Evolutionary conservation across 805 yeast genomes (phyloP), one percentile per base, ranked within the genome.

Genomic region (Clavispora santaluciae): DNA sequence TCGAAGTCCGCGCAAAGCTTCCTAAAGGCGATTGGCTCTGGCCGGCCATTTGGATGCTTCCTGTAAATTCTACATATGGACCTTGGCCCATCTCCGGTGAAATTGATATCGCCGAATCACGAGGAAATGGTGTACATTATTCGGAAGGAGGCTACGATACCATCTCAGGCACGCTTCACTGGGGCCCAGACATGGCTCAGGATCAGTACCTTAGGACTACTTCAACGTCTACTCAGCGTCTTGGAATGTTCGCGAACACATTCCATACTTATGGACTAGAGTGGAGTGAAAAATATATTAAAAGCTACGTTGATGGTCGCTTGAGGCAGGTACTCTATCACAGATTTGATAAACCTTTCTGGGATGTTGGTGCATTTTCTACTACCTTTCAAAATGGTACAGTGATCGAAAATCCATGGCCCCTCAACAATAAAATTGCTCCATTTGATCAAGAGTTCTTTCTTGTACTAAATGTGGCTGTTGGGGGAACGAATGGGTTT

Each of bases 361-460:
- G 34, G 34, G 16, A 31, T 8, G n/a, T 18, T n/a, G 34, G 34
- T 12, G 34, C 22, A 6, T 31, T 31, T 18, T 18, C 22, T 9
- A 18, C 22, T 6, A 31, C 34, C 16, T 31, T 18, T n/a, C 22
- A 18, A 20, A 31, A 31, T 20, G 34, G 34, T 18, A 18, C 34
- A 6, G 22, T 18, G 3, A 31, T 31, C 6, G 22, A 31, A 18
- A n/a, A 31, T 9, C 34, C 34, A 6, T 31, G 34, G 34, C 34
- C 34, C 10, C 34, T 31, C 12, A 31, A 31, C 23, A 31, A 31
- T n/a, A 31, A 31, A n/a, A 31, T 31, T 31, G 34, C 34, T 9
- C 34, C 34, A 6, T 31, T 31, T 18, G 34, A 31, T 12, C 34
- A 31, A n/a, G 34, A 31, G 23, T 31, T 31, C 11, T 31, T 12